phyloP scores from a whole-genome alignment of 1,284 basidiomycete species.

The Agroathelia rolfsii region DNA sequence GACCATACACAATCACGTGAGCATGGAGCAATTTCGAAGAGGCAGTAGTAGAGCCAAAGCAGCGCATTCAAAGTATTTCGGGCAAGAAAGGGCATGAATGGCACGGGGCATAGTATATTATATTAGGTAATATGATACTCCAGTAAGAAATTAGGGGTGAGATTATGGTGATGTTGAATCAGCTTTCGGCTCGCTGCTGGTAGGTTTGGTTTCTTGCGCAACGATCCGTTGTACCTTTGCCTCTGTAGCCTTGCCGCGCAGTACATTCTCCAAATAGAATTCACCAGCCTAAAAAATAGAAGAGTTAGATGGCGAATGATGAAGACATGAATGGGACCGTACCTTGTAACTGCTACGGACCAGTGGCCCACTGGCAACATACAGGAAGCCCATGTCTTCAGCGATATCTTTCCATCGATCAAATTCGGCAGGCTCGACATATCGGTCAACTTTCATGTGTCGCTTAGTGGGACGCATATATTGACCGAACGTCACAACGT shows the following conservation, averaged over 20 bases:
- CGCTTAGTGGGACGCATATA: constrained; percentile 99
- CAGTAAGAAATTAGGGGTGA: no score
- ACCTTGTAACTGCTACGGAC: constrained; percentile 98
- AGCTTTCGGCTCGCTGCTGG: neutral
- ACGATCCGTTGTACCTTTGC: constrained; percentile 29
- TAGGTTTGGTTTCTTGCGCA: constrained; percentile 16
- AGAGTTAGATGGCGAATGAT: constrained; percentile 6
- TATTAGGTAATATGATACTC: no score
- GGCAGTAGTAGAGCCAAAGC: no score
- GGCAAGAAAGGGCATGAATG: no score
- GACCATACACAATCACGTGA: no score
- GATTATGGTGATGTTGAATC: constrained; percentile 3
- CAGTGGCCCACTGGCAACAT: constrained; percentile 93
- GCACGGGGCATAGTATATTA: no score
- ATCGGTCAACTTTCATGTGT: constrained; percentile 98
- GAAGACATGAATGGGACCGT: constrained; percentile 14
- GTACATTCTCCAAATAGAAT: constrained; percentile 86
- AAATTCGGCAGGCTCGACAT: constrained; percentile 91
- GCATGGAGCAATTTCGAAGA: no score
- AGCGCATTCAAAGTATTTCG: no score
- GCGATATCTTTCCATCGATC: constrained; percentile 86
- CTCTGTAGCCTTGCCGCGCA: constrained; percentile 48
- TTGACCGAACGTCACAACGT: constrained; percentile 98
- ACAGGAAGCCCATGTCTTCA: constrained; percentile 91
- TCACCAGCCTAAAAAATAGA: constrained; percentile 63